Conservation (phyloP, 1,139 yeast genomes). For the Zygosaccharomyces sapae region DNA sequence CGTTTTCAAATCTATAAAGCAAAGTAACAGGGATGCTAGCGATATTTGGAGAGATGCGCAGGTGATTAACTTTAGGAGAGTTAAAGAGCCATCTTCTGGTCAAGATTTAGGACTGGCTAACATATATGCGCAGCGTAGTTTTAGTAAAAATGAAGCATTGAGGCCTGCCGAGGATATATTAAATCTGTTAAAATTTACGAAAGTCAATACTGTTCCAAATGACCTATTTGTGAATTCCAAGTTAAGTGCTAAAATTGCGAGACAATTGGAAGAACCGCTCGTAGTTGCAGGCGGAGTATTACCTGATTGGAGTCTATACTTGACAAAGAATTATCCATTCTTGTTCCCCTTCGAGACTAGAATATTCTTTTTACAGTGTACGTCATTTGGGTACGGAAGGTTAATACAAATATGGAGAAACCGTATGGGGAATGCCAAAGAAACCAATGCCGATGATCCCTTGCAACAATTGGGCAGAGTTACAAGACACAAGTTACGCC, state of each 20-base stretch:
- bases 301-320: conserved; percentile 79
- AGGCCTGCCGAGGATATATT: conserved; percentile 50
- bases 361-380: conserved; percentile 71
- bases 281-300: conserved; percentile 82
- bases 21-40: conserved; percentile 42
- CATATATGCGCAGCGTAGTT: conserved; percentile 36
- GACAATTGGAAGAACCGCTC: conserved; percentile 87
- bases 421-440: conserved; percentile 45
- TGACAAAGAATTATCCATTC: conserved; percentile 73
- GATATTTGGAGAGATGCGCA: conserved; percentile 58
- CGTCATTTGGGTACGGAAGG: conserved; percentile 89
- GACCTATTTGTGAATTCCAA: conserved; percentile 70
- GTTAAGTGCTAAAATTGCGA: conserved; percentile 75
- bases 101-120: conserved; percentile 18
- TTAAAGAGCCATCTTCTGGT: conserved; percentile 19
- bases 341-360: conserved; percentile 82
- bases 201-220: conserved; percentile 39
- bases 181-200: conserved; percentile 51
- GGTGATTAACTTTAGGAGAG: conserved; percentile 47
- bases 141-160: conserved; percentile 37
- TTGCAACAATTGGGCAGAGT: conserved; percentile 63
- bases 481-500: conserved; percentile 73
- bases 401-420: conserved; percentile 75
- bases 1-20: conserved; percentile 52
- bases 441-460: conserved; percentile 24